Base-by-base conservation (phyloP, 768 basidiomycete species). In the Boletus subparvulus region DNA sequence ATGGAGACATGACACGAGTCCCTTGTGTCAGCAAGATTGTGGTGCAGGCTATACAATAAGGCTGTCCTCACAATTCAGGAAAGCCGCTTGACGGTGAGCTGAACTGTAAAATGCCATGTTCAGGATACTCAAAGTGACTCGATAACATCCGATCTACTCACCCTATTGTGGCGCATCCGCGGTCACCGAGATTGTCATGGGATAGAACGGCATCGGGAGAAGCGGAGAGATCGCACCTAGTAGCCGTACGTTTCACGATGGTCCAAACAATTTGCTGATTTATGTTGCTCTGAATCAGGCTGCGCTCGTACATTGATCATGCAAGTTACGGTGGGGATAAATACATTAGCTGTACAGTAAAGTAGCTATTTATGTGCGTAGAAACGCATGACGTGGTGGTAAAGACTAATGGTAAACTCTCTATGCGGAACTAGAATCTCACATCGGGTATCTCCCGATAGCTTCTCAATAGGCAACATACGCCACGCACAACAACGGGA, bases 401-500 rank as follows among this genome's bases (percentile, higher is more conserved):
- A 48, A 41, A 46, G 24, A 26, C 30, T 26, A 35, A 58, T 19
- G 26, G 37, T 24, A 24, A 42, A 41, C 10, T 11, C 10, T 53
- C 55, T 53, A 62, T 40, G 26, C 24, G 2, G 13, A 48, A n/a
- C 26, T 40, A 28, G 28, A 36, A 36, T 55, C 46, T 56, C 50
- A 46, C 44, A 33, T 42, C 54, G 54, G 46, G 41, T 47, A 48
- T 47, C 19, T 54, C 49, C 51, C 41, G 26, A 47, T 19, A 9
- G n/a, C 50, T 33, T 28, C 50, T 76, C 64, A 87, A 60, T 84
- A 84, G 37, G 80, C 78, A 53, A 81, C 77, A 59, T 85, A 88
- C 24, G 79, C 88, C 19, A 95, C 91, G 60, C 93, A 95, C 16
- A 99, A 81, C 53, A 98, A 72, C 2, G 97, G 97, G 79, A 98